Evolutionary conservation across 176 grass and related monocot species (phyloP).

Genomic region (Typha latifolia): DNA sequence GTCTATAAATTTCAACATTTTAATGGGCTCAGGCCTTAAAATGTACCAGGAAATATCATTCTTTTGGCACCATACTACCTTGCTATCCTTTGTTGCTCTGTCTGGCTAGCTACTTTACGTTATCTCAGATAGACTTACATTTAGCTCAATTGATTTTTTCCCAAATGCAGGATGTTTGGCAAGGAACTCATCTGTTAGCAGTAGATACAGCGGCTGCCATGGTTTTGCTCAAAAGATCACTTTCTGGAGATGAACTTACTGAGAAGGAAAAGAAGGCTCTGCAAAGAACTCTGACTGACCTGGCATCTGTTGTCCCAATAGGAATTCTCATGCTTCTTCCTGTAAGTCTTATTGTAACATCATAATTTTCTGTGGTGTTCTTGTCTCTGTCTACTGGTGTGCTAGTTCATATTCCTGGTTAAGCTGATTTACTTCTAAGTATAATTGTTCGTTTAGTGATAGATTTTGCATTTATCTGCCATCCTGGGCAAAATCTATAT

Average conservation of each 20-base stretch:
- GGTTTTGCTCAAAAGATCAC: slow-evolving; percentile 72
- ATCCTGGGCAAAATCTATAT: too few relatives aligned
- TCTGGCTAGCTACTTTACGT: too few relatives aligned
- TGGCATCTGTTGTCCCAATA: slow-evolving; percentile 98
- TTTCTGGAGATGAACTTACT: slow-evolving; percentile 89
- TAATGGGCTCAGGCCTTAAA: too few relatives aligned
- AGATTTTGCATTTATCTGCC: too few relatives aligned
- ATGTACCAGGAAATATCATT: too few relatives aligned
- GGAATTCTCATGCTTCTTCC: slow-evolving; percentile 99
- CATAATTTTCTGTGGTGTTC: too few relatives aligned
- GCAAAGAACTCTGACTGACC: slow-evolving; percentile 93
- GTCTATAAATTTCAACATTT: neutral
- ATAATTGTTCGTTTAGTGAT: too few relatives aligned
- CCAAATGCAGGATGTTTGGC: slow-evolving; percentile 64
- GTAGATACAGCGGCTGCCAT: slow-evolving; percentile 78
- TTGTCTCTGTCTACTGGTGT: too few relatives aligned
- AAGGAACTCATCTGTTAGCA: slow-evolving; percentile 90
- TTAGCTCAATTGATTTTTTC: slow-evolving; percentile 11
- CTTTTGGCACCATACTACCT: too few relatives aligned
- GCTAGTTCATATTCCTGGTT: too few relatives aligned
- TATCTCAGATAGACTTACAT: slow-evolving; percentile 14
- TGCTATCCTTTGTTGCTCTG: too few relatives aligned
- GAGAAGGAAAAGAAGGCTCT: slow-evolving; percentile 95
- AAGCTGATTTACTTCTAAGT: too few relatives aligned
- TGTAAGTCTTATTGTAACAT: slow-evolving; percentile 39